These are phyloP conservation scores for Ophiostoma quercus DNA, from an alignment of 2,329 filamentous ascomycete species.

Conservation along the genomic window DNA sequence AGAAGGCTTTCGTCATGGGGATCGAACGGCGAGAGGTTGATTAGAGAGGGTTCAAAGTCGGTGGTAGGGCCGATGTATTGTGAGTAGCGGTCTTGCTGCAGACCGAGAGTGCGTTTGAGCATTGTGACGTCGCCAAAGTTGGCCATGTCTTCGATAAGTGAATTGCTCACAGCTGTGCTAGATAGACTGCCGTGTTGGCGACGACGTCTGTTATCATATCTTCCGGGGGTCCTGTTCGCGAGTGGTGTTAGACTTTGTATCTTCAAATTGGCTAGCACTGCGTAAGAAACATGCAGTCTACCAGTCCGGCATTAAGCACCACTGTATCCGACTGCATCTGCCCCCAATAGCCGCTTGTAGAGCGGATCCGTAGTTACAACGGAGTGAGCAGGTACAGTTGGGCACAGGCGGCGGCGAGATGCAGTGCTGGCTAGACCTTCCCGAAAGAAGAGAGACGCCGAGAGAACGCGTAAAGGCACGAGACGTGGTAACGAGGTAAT, in stretches of 20 bases:
- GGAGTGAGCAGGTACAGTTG: conserved; percentile 9
- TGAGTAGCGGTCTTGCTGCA: conserved; percentile 73
- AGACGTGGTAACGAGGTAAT: neutral
- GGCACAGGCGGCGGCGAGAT: neutral
- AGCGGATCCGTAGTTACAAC: conserved; percentile 15
- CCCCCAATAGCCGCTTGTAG: conserved; percentile 16
- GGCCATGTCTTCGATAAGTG: conserved; percentile 64
- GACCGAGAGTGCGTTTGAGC: conserved; percentile 64
- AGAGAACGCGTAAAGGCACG: neutral
- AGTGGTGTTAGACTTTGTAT: conserved; percentile 35
- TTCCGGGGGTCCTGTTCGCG: conserved; percentile 52
- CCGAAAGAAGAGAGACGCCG: conserved; percentile 10
- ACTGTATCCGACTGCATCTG: conserved; percentile 10
- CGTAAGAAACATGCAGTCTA: neutral
- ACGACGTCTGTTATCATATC: conserved; percentile 50
- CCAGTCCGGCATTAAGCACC: neutral
- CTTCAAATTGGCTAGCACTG: neutral
- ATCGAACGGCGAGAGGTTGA: conserved; percentile 75
- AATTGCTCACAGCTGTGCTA: conserved; percentile 57
- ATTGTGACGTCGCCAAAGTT: conserved; percentile 62
- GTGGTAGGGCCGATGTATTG: conserved; percentile 80
- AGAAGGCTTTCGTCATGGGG: conserved; percentile 74
- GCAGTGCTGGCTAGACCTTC: neutral
- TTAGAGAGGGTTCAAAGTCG: conserved; percentile 76
- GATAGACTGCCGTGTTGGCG: conserved; percentile 55